These are phyloP conservation scores for Picochlorum sp. DNA, from an alignment of 139 green algal species.

Conservation along the genomic window DNA sequence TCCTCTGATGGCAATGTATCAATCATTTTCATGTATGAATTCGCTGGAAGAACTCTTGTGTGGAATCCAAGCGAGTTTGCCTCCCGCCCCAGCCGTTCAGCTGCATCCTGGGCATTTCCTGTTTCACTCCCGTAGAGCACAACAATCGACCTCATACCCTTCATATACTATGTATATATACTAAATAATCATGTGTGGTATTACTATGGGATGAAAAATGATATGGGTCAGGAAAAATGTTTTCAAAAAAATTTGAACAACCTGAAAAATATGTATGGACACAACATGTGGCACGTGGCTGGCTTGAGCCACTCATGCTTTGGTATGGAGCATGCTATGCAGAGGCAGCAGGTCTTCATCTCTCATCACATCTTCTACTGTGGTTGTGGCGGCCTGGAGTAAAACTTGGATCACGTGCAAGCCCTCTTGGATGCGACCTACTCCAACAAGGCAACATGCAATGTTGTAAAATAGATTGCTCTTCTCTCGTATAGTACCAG, in stretches of 20 bases:
- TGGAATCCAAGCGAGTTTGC: slow-evolving; percentile 37
- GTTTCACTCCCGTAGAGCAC: slow-evolving; percentile 84
- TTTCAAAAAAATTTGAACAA: too few species aligned
- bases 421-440: not conserved
- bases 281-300: too few species aligned
- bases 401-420: too few species aligned
- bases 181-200: not conserved
- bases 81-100: slow-evolving; percentile 75
- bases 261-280: too few species aligned
- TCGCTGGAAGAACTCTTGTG: slow-evolving; percentile 52
- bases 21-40: slow-evolving; percentile 49
- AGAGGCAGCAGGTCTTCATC: too few species aligned
- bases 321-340: too few species aligned
- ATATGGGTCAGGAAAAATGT: too few species aligned
- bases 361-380: too few species aligned
- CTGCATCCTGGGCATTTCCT: slow-evolving; percentile 88
- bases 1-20: slow-evolving; percentile 44
- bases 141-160: slow-evolving; percentile 33
- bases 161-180: not conserved
- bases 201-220: too few species aligned
- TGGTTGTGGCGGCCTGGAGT: too few species aligned
- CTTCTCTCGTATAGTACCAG: slow-evolving; percentile 33
- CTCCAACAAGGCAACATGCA: slow-evolving; percentile 29
- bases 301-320: too few species aligned
- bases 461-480: slow-evolving; percentile 52